Base-by-base conservation (phyloP, 208 protist species). In the Tritrichomonas foetus region DNA sequence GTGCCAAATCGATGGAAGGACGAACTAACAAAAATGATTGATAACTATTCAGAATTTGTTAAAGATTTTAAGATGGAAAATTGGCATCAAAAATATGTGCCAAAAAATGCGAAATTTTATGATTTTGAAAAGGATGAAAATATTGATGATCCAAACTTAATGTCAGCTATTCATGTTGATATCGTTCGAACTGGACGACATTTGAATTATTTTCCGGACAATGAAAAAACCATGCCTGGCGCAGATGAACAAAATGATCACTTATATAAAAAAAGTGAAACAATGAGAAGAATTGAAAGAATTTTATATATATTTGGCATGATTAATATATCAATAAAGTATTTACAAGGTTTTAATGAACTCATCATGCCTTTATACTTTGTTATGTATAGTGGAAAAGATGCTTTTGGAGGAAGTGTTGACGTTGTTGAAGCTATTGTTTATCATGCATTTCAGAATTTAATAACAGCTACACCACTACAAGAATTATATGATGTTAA, bases 261-360 rank as follows among this genome's bases (percentile, higher is more conserved):
- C 16, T 11, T 84, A 3, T 8, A 33, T 33, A 14, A 8, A 49
- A 39, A 39, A 16, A 5, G 14, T 1, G 36, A 22, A 53, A 25
- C 20, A 53, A 53, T 53, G 11, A 1, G 36, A n/a, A 5, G 74
- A n/a, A 49, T 84, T n/a, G 74, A 84, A 22, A 1, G 74, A 13
- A 53, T 84, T 53, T 53, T 84, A 84, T 84, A 84, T 53, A 53
- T 84, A 84, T 84, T 84, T 44, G 36, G 41, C 1, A 53, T 13
- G 5, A 22, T 84, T 53, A 84, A 84, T 84, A 53, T 53, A 30
- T 14, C 25, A 1, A 33, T 84, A 53, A 53, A n/a, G 27, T 84
- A 84, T 44, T 53, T 44, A n/a, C 74, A 84, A 84, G 74, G 74
- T 25, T 84, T 53, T 30, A 84, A 84, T 30, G 74, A 84, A 84